phyloP scores from a whole-genome alignment of 352 stramenopile genomes.

The Globisporangium okanoganense region DNA sequence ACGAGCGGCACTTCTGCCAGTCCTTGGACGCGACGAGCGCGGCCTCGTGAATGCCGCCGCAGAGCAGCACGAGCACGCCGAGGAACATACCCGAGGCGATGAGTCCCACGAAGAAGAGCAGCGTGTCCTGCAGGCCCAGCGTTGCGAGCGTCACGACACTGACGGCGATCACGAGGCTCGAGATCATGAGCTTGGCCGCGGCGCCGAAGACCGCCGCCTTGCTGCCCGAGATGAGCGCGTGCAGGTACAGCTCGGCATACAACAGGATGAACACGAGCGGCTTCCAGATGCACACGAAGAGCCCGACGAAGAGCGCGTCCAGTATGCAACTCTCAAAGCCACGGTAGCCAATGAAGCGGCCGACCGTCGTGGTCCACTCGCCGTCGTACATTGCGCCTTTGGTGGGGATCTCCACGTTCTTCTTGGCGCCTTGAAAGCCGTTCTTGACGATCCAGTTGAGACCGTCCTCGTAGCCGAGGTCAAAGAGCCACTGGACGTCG shows the following conservation, averaged over 20 bases:
- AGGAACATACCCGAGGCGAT: constrained; percentile 43
- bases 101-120: constrained; percentile 58
- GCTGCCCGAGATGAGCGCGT: constrained; percentile 58
- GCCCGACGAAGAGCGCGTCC: constrained; percentile 65
- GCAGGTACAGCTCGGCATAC: constrained; percentile 78
- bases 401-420: constrained; percentile 49
- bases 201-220: constrained; percentile 69
- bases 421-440: constrained; percentile 23
- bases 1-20: constrained; percentile 72
- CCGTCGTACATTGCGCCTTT: constrained; percentile 47
- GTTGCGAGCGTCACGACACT: constrained; percentile 46
- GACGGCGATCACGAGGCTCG: constrained; percentile 47
- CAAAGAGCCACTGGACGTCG: constrained; percentile 82
- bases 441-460: constrained; percentile 62
- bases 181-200: constrained; percentile 66
- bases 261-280: constrained; percentile 73
- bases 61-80: constrained; percentile 57
- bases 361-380: constrained; percentile 68
- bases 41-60: constrained; percentile 55
- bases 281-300: constrained; percentile 78
- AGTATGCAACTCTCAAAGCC: constrained; percentile 62
- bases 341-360: constrained; percentile 73
- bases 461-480: constrained; percentile 80
- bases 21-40: constrained; percentile 49
- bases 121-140: constrained; percentile 46